Evolutionary conservation across 805 yeast genomes (phyloP).

Genomic region (Hanseniaspora valbyensis): DNA sequence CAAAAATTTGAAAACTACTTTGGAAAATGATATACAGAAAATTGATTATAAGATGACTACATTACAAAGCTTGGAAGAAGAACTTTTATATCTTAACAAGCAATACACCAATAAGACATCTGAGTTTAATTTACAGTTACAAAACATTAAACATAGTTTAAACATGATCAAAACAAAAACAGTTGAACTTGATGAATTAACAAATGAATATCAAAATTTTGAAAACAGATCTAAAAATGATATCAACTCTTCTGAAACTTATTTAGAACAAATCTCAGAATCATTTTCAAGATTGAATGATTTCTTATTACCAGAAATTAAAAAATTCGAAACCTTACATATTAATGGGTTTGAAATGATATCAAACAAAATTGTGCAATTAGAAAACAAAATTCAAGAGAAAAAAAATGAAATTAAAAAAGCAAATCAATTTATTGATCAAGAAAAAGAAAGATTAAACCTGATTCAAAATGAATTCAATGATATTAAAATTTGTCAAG

Average conservation of each 20-base stretch:
- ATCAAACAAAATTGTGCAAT: constrained; percentile 19
- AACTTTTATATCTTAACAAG: constrained; percentile 23
- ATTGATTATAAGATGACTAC: background rate
- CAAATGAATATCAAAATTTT: background rate
- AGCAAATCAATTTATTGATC: constrained; percentile 25
- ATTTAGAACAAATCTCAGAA: background rate
- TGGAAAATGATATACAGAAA: background rate
- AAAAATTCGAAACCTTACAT: constrained; percentile 19
- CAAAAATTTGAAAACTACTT: background rate
- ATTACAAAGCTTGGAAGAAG: constrained; percentile 24
- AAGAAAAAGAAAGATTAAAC: constrained; percentile 34
- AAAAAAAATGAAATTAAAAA: constrained; percentile 19
- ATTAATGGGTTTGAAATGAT: constrained; percentile 18
- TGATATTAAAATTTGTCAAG: constrained; percentile 23
- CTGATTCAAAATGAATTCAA: constrained; percentile 54
- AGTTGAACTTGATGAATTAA: background rate
- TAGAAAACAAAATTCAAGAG: background rate
- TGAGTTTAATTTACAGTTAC: background rate
- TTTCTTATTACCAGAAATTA: constrained; percentile 16
- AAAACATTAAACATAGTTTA: background rate
- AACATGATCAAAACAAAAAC: background rate
- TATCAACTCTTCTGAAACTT: constrained; percentile 17
- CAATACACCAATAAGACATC: background rate
- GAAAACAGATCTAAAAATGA: background rate
- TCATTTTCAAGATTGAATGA: constrained; percentile 7